Evolutionary conservation across 768 basidiomycete species (phyloP).

Genomic region (Leccinum arenicola): DNA sequence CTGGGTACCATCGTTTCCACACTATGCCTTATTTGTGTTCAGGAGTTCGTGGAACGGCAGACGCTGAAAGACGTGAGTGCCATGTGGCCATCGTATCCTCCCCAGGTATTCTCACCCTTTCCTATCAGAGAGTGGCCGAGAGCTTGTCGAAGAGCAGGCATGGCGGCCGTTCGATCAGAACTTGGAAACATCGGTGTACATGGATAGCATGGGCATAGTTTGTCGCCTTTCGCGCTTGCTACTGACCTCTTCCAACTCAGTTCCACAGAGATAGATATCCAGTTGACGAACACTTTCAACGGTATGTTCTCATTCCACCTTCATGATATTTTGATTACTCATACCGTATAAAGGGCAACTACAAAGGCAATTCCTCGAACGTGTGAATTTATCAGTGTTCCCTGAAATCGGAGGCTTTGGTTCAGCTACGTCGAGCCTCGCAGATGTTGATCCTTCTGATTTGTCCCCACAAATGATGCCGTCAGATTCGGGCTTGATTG

Average conservation of each 20-base stretch:
- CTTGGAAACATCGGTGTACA: conserved; percentile 80
- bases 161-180: conserved; percentile 92
- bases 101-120: neutral
- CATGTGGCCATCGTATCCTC: neutral
- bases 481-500: conserved; percentile 63
- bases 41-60: conserved; percentile 91
- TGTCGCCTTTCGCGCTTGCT: conserved; percentile 25
- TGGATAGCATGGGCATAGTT: conserved; percentile 39
- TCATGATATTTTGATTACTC: neutral
- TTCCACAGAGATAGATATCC: conserved; percentile 63
- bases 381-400: neutral
- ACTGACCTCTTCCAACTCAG: conserved; percentile 47
- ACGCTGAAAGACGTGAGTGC: conserved; percentile 73
- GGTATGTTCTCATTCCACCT: conserved; percentile 43
- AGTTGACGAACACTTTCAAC: conserved; percentile 91
- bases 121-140: conserved; percentile 65
- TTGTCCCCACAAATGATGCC: conserved; percentile 44
- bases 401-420: conserved; percentile 85
- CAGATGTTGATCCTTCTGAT: conserved; percentile 74
- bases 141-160: conserved; percentile 81
- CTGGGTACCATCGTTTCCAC: neutral
- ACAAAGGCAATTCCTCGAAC: conserved; percentile 52
- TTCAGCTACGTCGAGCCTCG: conserved; percentile 78
- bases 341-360: conserved; percentile 55
- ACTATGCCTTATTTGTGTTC: neutral